Evolutionary conservation across 352 stramenopile genomes (phyloP).

Genomic region (Globisporangium ultimum): DNA sequence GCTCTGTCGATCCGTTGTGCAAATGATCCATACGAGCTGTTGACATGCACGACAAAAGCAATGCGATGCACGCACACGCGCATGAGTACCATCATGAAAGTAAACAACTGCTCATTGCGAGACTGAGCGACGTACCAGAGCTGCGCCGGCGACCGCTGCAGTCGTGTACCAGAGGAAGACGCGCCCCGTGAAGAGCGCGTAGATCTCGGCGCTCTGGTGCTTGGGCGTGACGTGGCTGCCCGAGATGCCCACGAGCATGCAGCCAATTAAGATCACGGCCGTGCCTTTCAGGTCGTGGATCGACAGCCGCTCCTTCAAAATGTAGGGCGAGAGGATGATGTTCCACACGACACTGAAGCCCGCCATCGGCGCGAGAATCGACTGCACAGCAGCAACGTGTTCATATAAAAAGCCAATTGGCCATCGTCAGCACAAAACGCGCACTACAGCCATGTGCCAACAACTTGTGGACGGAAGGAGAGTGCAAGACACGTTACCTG

Average conservation of each 20-base stretch:
- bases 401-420: too few species aligned
- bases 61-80: neutral
- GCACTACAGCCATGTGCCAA: neutral
- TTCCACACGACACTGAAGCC: slow-evolving; percentile 89
- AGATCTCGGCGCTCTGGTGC: slow-evolving; percentile 75
- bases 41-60: neutral
- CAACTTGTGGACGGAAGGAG: neutral
- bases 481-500: slow-evolving; percentile 24
- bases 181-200: slow-evolving; percentile 63
- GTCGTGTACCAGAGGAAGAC: slow-evolving; percentile 75
- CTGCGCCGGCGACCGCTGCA: slow-evolving; percentile 29
- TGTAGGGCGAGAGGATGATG: slow-evolving; percentile 78
- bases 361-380: slow-evolving; percentile 82
- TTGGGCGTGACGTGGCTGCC: slow-evolving; percentile 78
- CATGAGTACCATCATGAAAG: neutral
- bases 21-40: slow-evolving; percentile 76
- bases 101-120: neutral
- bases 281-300: slow-evolving; percentile 69
- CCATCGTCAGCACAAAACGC: neutral
- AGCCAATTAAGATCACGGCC: slow-evolving; percentile 73
- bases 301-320: slow-evolving; percentile 78
- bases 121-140: slow-evolving; percentile 33
- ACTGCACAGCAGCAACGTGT: slow-evolving; percentile 26
- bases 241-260: slow-evolving; percentile 70
- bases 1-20: slow-evolving; percentile 55